A percentile compares a stretch with the other conserved stretches of the same genome.
These are phyloP conservation scores for Amanita subjunquillea DNA, from an alignment of 768 basidiomycete genomes.

Conservation along the genomic window DNA sequence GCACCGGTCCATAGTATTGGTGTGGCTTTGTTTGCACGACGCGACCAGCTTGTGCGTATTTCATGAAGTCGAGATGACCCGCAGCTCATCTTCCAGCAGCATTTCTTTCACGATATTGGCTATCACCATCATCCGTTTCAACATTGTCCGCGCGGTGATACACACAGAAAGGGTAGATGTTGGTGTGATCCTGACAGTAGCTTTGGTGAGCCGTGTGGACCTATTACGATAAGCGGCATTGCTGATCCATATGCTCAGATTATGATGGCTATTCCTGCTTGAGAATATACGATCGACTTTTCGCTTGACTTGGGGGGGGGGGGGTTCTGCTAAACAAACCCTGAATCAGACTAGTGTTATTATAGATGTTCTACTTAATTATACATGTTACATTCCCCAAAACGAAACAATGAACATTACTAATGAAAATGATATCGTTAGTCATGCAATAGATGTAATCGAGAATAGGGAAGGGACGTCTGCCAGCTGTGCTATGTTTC, in stretches of 20 bases:
- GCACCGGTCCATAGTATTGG: constrained; percentile 87
- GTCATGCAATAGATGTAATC: not conserved
- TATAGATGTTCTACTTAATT: not conserved
- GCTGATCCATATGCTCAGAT: not conserved
- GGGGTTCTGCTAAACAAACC: too few relatives aligned
- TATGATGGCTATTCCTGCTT: not conserved
- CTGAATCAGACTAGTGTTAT: not conserved
- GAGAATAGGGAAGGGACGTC: not conserved
- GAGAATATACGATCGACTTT: not conserved
- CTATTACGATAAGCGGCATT: not conserved
- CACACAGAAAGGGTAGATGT: constrained; percentile 58
- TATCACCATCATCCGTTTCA: constrained; percentile 93
- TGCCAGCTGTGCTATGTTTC: not conserved
- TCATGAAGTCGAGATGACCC: not conserved
- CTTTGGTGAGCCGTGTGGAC: not conserved
- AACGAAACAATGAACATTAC: not conserved
- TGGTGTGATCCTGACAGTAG: not conserved
- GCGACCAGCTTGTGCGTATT: constrained; percentile 59
- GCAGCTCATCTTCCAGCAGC: constrained; percentile 20
- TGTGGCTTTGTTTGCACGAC: constrained; percentile 78
- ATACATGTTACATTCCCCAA: not conserved
- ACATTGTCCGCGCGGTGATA: constrained; percentile 72
- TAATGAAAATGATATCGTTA: not conserved
- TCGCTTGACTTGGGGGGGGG: not conserved
- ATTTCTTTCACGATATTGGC: constrained; percentile 92